Conservation (phyloP, 169 alveolate genomes). For the Toxoplasma gondii region DNA sequence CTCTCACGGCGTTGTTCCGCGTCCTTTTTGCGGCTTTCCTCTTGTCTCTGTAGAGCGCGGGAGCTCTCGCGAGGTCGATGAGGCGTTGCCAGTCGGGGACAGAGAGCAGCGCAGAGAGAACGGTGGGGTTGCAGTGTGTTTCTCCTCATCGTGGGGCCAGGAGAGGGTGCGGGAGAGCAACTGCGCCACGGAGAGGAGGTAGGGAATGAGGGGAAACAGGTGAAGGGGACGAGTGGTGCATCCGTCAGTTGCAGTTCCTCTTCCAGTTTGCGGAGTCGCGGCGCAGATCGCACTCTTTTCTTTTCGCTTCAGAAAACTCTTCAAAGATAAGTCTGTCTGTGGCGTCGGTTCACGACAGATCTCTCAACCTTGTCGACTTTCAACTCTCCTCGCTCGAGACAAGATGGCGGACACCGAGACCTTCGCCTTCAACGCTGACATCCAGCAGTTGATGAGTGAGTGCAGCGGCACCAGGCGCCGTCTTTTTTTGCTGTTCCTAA, state of each 20-base stretch:
- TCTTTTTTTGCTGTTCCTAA: too few species aligned
- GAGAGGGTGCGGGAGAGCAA: background rate
- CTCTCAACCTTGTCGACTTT: background rate
- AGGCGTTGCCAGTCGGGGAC: too few species aligned
- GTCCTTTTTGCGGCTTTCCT: too few species aligned
- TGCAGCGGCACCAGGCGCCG: background rate
- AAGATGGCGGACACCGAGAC: constrained; percentile 88
- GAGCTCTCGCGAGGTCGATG: too few species aligned
- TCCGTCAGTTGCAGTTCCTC: background rate
- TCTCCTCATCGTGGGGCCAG: background rate
- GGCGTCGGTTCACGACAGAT: constrained; percentile 35
- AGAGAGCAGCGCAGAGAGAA: too few species aligned
- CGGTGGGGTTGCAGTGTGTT: too few species aligned
- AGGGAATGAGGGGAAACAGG: background rate
- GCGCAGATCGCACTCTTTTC: background rate
- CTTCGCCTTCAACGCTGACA: constrained; percentile 99
- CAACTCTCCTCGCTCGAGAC: background rate
- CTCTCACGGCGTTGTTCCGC: too few species aligned
- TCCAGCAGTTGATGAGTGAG: constrained; percentile 96
- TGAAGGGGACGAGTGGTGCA: background rate
- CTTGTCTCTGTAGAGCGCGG: too few species aligned
- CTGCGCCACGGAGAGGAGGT: background rate
- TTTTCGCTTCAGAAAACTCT: background rate
- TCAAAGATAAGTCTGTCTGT: background rate
- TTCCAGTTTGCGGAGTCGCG: background rate